Conservation (phyloP, 164 flowering plant species). For the Annona squamosa region DNA sequence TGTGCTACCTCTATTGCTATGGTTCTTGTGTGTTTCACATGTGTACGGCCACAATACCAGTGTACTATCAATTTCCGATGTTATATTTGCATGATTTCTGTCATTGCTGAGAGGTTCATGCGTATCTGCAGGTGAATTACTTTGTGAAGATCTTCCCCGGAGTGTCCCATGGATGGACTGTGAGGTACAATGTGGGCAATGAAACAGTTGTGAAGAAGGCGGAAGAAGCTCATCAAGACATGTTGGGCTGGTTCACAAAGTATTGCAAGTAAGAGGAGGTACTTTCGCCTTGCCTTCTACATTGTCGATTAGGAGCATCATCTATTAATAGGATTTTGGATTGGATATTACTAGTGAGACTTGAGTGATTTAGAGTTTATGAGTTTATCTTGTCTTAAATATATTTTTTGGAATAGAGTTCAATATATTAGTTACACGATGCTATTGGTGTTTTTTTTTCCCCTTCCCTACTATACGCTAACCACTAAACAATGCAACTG, state of each 20-base stretch:
- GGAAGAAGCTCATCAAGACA: slow-evolving; percentile 33
- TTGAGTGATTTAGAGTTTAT: not conserved
- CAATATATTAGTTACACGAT: no score
- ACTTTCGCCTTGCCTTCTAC: not conserved
- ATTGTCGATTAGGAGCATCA: not conserved
- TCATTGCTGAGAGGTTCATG: not conserved
- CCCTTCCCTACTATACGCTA: no score
- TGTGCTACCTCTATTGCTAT: no score
- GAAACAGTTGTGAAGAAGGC: slow-evolving; percentile 30
- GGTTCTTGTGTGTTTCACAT: no score
- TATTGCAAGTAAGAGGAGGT: slow-evolving; percentile 20
- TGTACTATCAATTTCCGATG: not conserved
- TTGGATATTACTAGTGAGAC: not conserved
- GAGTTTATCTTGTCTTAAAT: no score
- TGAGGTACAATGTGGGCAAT: slow-evolving; percentile 27
- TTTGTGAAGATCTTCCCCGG: slow-evolving; percentile 38
- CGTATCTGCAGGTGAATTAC: slow-evolving; percentile 23
- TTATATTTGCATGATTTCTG: not conserved
- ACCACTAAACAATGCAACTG: no score
- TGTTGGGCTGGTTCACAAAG: slow-evolving; percentile 33
- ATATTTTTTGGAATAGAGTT: no score
- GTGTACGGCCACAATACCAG: not conserved
- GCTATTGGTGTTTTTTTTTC: no score
- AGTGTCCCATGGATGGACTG: slow-evolving; percentile 37
- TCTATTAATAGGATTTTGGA: not conserved